phyloP scores from a whole-genome alignment of 495 filamentous ascomycete genomes.

The Penicillium manginii region DNA sequence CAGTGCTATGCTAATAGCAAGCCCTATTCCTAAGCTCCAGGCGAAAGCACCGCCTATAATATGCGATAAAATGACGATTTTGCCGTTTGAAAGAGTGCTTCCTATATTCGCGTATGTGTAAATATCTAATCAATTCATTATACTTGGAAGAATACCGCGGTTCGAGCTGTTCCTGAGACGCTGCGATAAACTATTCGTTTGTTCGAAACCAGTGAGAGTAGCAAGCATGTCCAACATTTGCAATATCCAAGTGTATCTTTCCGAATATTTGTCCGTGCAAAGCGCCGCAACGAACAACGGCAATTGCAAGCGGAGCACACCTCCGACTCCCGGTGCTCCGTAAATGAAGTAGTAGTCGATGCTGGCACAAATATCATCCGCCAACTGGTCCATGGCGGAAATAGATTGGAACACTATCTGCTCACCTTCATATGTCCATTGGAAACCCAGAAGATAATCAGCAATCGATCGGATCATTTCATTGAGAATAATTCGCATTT shows the following conservation, averaged over 20 bases:
- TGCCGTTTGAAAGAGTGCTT: too few relatives aligned
- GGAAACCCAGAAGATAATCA: not conserved
- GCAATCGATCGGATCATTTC: constrained; percentile 18
- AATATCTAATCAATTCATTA: not conserved
- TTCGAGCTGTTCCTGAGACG: not conserved
- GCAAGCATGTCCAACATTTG: constrained; percentile 11
- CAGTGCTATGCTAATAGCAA: constrained; percentile 18
- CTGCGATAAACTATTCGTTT: not conserved
- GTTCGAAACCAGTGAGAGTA: not conserved
- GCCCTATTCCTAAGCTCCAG: constrained; percentile 9
- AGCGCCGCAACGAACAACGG: constrained; percentile 24
- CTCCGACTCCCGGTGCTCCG: constrained; percentile 10
- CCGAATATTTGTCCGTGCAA: not conserved
- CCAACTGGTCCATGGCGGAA: constrained; percentile 13
- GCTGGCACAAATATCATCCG: constrained; percentile 21
- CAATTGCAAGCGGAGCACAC: constrained; percentile 15
- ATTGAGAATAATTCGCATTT: constrained; percentile 18
- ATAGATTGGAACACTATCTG: constrained; percentile 13
- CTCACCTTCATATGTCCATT: constrained; percentile 2
- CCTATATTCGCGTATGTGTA: too few relatives aligned
- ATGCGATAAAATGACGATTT: too few relatives aligned
- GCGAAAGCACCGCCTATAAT: too few relatives aligned
- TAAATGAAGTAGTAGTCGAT: constrained; percentile 19
- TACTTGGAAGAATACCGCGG: not conserved
- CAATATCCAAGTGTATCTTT: constrained; percentile 12